phyloP scores from a whole-genome alignment of 2,329 filamentous ascomycete genomes.

The Diaporthe nobilis region DNA sequence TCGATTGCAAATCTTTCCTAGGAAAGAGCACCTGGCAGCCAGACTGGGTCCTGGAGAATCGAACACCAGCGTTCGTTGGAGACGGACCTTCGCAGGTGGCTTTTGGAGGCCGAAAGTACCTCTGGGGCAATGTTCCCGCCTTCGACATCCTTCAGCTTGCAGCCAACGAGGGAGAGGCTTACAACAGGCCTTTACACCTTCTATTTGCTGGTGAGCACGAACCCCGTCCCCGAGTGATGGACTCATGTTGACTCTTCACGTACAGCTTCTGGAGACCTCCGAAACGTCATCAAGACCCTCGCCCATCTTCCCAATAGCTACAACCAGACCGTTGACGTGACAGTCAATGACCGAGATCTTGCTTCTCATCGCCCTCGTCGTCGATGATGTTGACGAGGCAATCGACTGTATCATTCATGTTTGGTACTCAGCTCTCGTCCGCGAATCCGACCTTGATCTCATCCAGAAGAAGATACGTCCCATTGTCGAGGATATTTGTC shows the following conservation, averaged over 20 bases:
- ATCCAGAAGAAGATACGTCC: not conserved
- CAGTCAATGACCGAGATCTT: slow-evolving; percentile 12
- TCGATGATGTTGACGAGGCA: not conserved
- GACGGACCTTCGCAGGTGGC: not conserved
- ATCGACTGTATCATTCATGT: slow-evolving; percentile 7
- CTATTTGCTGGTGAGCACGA: slow-evolving; percentile 13
- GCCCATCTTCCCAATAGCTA: not conserved
- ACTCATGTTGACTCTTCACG: no score
- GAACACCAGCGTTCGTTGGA: not conserved
- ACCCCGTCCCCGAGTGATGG: no score
- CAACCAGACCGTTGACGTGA: not conserved
- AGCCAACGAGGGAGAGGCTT: not conserved
- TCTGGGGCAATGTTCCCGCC: slow-evolving; percentile 21
- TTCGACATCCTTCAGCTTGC: not conserved
- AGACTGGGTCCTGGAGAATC: not conserved
- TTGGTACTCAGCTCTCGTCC: slow-evolving; percentile 19
- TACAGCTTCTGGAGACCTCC: slow-evolving; percentile 18
- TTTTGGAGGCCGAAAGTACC: not conserved
- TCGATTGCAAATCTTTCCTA: slow-evolving; percentile 8
- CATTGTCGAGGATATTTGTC: not conserved
- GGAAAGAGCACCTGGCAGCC: slow-evolving; percentile 15
- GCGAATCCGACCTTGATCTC: not conserved
- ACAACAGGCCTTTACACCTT: not conserved
- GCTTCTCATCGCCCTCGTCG: not conserved
- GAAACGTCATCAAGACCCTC: slow-evolving; percentile 20